Base-by-base conservation (phyloP, 495 filamentous ascomycete species). In the Hypoxylon lenormandii region DNA sequence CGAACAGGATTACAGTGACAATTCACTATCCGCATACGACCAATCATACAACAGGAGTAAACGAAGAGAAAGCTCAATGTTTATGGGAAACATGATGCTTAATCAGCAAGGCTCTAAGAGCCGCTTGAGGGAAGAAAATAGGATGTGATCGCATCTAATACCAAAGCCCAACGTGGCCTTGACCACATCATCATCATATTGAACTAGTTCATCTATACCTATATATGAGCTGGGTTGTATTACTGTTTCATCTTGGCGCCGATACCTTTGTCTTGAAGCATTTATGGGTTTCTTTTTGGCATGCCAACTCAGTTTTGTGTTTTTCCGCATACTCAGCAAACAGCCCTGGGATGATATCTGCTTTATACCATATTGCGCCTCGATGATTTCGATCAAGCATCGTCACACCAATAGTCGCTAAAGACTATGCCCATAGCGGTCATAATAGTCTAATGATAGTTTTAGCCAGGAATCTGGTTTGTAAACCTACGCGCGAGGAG, bases 31-130 rank as follows among this genome's bases (percentile, higher is more conserved):
- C 1, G 74, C 77, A 21, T 80, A 82, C 45, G 80, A 84, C 50
- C 77, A 76, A 48, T 76, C 76, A 26, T 81, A 79, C 49, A 74
- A 69, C 38, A 79, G 78, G 50, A 72, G 57, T 18, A 74, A 74
- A 51, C 75, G 80, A 30, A 76, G 82, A 38, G 81, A 84, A 67
- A 84, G 82, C 64, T 30, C 75, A 16, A 81, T 84, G 77, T 80
- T 81, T 48, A 80, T 82, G 79, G 79, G 78, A 16, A 79, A 73
- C 57, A 28, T 61, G 60, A 71, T 69, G 66, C 75, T 83, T 51
- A 81, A 69, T 60, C 78, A 82, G 19, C 80, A 81, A 66, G 72
- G 75, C 23, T 80, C 78, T 4, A 83, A 78, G 72, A 81, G 82
- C 51, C 80, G 79, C 4, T 49, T 83, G 13, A 74, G 81, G 11